Conservation (phyloP, 176 grass and related monocot species). For the Urochloa ruziziensis region DNA sequence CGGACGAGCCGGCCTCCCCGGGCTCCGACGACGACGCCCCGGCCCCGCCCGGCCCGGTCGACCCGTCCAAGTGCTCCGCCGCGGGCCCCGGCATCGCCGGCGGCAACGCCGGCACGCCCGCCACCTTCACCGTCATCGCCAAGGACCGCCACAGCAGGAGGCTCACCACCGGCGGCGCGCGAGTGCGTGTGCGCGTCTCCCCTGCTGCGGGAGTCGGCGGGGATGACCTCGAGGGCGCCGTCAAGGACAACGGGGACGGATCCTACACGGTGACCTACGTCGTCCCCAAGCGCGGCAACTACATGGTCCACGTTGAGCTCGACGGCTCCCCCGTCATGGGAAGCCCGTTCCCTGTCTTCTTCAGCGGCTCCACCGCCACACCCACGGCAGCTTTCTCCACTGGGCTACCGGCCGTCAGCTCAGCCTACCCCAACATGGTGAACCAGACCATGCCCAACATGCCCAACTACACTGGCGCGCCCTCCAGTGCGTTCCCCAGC, state of each 20-base stretch:
- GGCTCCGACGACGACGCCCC: slow-evolving; percentile 30
- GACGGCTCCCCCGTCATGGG: slow-evolving; percentile 72
- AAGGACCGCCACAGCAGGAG: slow-evolving; percentile 68
- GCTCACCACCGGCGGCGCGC: slow-evolving; percentile 47
- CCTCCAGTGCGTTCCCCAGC: slow-evolving; percentile 56
- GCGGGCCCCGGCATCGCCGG: slow-evolving; percentile 73
- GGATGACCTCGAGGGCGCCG: slow-evolving; percentile 59
- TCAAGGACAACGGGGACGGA: slow-evolving; percentile 78
- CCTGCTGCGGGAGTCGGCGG: slow-evolving; percentile 64
- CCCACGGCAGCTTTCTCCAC: slow-evolving; percentile 27
- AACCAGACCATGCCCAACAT: slow-evolving; percentile 99
- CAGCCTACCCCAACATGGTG: slow-evolving; percentile 74
- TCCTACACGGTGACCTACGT: slow-evolving; percentile 78
- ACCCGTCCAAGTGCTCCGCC: slow-evolving; percentile 62
- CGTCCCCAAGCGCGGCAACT: slow-evolving; percentile 86
- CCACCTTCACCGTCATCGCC: slow-evolving; percentile 61
- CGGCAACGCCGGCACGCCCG: slow-evolving; percentile 43
- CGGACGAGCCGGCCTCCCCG: slow-evolving; percentile 24
- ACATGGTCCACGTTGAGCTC: slow-evolving; percentile 78
- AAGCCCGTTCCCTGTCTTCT: slow-evolving; percentile 97
- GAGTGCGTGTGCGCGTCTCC: slow-evolving; percentile 59
- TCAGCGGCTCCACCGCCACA: slow-evolving; percentile 46
- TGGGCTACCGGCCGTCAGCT: neutral
- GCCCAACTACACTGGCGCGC: slow-evolving; percentile 80
- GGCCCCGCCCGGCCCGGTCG: slow-evolving; percentile 59